These are phyloP conservation scores for Plasmodium yoelii DNA, from an alignment of 169 alveolate genomes.

Conservation along the genomic window DNA sequence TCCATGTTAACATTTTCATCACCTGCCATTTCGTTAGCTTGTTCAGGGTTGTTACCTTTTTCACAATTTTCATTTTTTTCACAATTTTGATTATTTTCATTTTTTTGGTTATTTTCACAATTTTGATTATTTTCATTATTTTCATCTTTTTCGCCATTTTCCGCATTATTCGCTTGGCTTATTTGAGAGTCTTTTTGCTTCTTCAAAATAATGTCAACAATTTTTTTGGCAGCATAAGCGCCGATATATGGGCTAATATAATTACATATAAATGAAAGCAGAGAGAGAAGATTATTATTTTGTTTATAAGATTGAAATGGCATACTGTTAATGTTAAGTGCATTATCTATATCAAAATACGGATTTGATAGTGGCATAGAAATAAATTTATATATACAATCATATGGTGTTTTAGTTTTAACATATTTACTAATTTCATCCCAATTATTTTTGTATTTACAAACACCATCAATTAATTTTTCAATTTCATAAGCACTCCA, in stretches of 20 bases:
- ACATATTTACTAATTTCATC: slow-evolving; percentile 38
- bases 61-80: not conserved
- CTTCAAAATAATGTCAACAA: slow-evolving; percentile 36
- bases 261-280: slow-evolving; percentile 65
- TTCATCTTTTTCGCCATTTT: not conserved
- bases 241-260: slow-evolving; percentile 69
- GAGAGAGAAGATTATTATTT: slow-evolving; percentile 49
- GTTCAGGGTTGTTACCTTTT: not conserved
- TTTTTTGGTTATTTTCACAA: too few relatives aligned
- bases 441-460: slow-evolving; percentile 65
- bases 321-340: slow-evolving; percentile 19
- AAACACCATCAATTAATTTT: slow-evolving; percentile 48
- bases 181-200: slow-evolving; percentile 12
- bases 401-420: slow-evolving; percentile 52
- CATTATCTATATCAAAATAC: slow-evolving; percentile 48
- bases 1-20: not conserved
- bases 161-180: not conserved
- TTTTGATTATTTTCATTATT: too few relatives aligned
- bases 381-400: slow-evolving; percentile 56
- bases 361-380: slow-evolving; percentile 74
- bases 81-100: too few relatives aligned
- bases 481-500: slow-evolving; percentile 40
- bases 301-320: slow-evolving; percentile 47
- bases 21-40: not conserved
- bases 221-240: slow-evolving; percentile 73